A percentile compares a stretch with the other conserved stretches of the same genome.
These are phyloP conservation scores for Tubosaeta sp. DNA, from an alignment of 768 basidiomycete species.

Conservation along the genomic window DNA sequence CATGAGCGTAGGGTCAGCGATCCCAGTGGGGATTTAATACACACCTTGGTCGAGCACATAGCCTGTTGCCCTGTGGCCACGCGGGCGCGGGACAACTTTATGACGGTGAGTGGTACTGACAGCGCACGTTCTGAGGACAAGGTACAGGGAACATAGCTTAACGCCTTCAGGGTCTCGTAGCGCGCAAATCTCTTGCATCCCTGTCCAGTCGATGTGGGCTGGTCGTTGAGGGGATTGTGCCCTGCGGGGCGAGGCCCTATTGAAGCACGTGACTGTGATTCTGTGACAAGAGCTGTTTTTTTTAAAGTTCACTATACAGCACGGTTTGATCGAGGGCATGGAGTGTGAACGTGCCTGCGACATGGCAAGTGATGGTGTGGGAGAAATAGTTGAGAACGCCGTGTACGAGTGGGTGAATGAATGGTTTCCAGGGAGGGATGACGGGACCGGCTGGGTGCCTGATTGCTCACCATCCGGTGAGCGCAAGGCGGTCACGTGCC, in stretches of 20 bases:
- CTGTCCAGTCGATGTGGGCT: background rate
- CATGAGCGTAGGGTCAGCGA: background rate
- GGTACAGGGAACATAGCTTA: background rate
- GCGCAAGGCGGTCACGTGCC: constrained; percentile 5
- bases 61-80: background rate
- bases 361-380: constrained; percentile 24
- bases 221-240: background rate
- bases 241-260: constrained; percentile 3
- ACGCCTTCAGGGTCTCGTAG: background rate
- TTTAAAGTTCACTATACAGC: constrained; percentile 23
- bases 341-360: constrained; percentile 30
- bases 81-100: background rate
- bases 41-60: background rate
- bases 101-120: background rate
- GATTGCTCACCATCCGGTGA: constrained; percentile 1
- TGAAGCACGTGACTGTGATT: background rate
- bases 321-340: constrained; percentile 2
- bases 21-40: background rate
- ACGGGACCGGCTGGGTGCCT: constrained; percentile 35
- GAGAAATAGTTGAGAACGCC: constrained; percentile 24
- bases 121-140: background rate
- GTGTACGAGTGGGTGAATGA: background rate
- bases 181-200: background rate
- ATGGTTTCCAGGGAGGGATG: constrained; percentile 28
- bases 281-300: background rate